These are phyloP conservation scores for Aspergillus nanangensis DNA, from an alignment of 495 filamentous ascomycete genomes.

Conservation along the genomic window DNA sequence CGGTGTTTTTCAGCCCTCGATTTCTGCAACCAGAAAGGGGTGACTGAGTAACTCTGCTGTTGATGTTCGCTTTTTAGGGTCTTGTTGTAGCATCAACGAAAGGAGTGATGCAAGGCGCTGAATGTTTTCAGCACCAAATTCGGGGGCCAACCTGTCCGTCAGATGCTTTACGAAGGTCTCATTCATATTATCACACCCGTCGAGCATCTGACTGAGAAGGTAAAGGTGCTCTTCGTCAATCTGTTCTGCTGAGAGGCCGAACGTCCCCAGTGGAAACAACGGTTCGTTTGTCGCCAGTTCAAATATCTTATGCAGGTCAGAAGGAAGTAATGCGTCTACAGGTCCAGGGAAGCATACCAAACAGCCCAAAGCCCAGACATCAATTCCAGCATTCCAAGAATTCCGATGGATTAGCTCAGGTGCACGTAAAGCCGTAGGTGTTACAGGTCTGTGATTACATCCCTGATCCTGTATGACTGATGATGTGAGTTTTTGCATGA, in stretches of 20 bases:
- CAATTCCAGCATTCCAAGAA: constrained; percentile 12
- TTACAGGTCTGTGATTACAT: constrained; percentile 9
- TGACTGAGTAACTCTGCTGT: constrained; percentile 11
- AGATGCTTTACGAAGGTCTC: constrained; percentile 8
- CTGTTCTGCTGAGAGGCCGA: constrained; percentile 11
- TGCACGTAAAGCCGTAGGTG: constrained; percentile 13
- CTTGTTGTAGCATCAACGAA: constrained; percentile 14
- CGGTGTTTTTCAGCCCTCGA: not conserved
- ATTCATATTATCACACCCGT: constrained; percentile 1
- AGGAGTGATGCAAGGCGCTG: constrained; percentile 12
- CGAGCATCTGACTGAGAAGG: constrained; percentile 6
- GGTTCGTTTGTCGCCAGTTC: constrained; percentile 22
- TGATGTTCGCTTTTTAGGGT: constrained; percentile 9
- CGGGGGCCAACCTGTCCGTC: constrained; percentile 10
- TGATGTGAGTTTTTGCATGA: too few relatives aligned
- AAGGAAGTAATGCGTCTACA: not conserved
- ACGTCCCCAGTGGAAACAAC: constrained; percentile 14
- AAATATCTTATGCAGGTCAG: constrained; percentile 13
- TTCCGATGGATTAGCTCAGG: constrained; percentile 14
- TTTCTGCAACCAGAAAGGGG: constrained; percentile 9
- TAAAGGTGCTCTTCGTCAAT: constrained; percentile 9
- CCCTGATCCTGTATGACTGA: constrained; percentile 3
- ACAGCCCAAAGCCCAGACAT: constrained; percentile 19
- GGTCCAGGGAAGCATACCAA: constrained; percentile 14
- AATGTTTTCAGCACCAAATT: constrained; percentile 13